Conservation (phyloP, 2,329 filamentous ascomycete genomes). For the Fusarium robinianum region DNA sequence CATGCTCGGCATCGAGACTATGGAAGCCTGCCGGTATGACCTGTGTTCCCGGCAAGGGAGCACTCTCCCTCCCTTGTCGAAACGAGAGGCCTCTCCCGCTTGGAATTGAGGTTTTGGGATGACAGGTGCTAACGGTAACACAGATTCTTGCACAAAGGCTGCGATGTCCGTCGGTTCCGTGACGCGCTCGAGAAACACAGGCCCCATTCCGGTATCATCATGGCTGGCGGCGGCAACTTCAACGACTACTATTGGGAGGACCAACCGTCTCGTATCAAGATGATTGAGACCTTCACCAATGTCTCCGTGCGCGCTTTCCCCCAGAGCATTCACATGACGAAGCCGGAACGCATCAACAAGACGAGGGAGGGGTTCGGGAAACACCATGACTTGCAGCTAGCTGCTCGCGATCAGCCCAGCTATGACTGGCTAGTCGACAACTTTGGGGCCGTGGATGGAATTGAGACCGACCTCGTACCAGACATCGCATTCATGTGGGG, state of each 20-base stretch:
- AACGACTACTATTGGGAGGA: conserved; percentile 39
- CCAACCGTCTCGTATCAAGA: conserved; percentile 38
- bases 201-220: conserved; percentile 36
- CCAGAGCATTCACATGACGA: conserved; percentile 33
- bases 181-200: conserved; percentile 31
- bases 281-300: conserved; percentile 33
- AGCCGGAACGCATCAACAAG: conserved; percentile 28
- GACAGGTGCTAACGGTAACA: conserved; percentile 18
- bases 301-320: conserved; percentile 34
- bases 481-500: conserved; percentile 39
- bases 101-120: no score
- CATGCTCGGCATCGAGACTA: conserved; percentile 36
- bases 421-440: conserved; percentile 34
- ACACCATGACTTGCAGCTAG: conserved; percentile 34
- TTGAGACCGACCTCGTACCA: conserved; percentile 33
- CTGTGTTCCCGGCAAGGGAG: no score
- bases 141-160: conserved; percentile 34
- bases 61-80: no score
- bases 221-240: conserved; percentile 37
- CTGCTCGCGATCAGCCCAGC: conserved; percentile 35
- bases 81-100: not conserved
- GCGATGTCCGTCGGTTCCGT: conserved; percentile 32
- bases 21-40: conserved; percentile 35
- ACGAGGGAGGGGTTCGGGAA: conserved; percentile 26
- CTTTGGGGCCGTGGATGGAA: conserved; percentile 27